Base-by-base conservation (phyloP, 1,284 basidiomycete genomes). In the Inonotus hispidus region DNA sequence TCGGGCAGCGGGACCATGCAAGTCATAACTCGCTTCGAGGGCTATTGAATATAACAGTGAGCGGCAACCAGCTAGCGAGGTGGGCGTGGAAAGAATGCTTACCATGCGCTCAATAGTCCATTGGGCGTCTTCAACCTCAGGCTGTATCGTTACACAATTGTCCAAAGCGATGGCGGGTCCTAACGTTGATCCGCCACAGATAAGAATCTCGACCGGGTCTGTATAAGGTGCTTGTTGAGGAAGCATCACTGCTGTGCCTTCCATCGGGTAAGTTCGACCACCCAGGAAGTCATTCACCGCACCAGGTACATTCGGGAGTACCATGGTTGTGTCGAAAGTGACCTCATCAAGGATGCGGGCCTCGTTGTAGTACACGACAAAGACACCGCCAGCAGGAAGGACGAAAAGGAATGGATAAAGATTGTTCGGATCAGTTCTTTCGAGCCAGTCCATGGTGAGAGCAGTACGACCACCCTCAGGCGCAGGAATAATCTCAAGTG, bases 221-320 rank as follows among this genome's bases (percentile, higher is more conserved):
- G 87, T 85, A 68, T 90, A 91, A 0, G 88, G 88, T 0, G 84
- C 79, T 57, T 79, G 70, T 65, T 86, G 84, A 4, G 89, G 91
- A 16, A 93, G 74, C 13, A 91, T 71, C 27, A 89, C 80, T 0
- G 84, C 82, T 1, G 87, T 78, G 8, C 88, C 89, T 68, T 88
- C 84, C 68, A 89, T 77, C 1, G 91, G 91, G 66, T 93, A 93
- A 2, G 87, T 87, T 25, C 91, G 82, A 32, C 90, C 88, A 16
- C 75, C 86, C 21, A 81, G 72, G 70, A 88, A 85, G 63, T 88
- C 84, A 64, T 85, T 88, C n/a, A 91, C 88, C 0, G 84, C 78
- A 0, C 82, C 87, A 1, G 92, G 90, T 60, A 90, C 82, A 64
- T 88, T 85, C 6, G 89, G 89, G 1, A 92, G 72, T 11, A 77